phyloP scores from a whole-genome alignment of 768 basidiomycete genomes.

The Hygrocybe coccinea region DNA sequence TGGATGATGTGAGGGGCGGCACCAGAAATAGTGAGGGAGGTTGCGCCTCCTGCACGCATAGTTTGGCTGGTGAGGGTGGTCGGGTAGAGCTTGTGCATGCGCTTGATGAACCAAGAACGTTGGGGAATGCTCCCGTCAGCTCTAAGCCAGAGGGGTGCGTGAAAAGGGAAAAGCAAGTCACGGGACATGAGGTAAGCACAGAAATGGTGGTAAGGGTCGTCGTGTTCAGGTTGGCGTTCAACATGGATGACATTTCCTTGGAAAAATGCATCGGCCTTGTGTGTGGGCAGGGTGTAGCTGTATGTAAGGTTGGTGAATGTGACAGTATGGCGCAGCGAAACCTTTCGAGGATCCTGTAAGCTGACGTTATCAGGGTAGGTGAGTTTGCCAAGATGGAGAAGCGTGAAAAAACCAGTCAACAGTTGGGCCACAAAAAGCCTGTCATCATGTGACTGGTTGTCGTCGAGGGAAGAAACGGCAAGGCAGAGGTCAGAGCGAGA shows the following conservation, averaged over 20 bases:
- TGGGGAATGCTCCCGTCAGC: slow-evolving; percentile 29
- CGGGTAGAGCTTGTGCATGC: slow-evolving; percentile 23
- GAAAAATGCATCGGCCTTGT: slow-evolving; percentile 35
- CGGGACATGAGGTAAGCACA: slow-evolving; percentile 23
- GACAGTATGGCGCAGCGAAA: background rate
- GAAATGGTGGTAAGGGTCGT: slow-evolving; percentile 17
- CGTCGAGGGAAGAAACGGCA: background rate
- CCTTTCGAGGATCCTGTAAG: background rate
- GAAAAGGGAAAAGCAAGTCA: slow-evolving; percentile 22
- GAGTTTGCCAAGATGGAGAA: slow-evolving; percentile 2
- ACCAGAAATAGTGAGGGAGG: slow-evolving; percentile 27
- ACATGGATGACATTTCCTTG: slow-evolving; percentile 23
- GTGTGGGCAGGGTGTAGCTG: slow-evolving; percentile 9
- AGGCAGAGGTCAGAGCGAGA: slow-evolving; percentile 5
- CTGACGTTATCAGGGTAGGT: background rate
- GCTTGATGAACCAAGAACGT: slow-evolving; percentile 30
- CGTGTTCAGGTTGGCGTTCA: background rate
- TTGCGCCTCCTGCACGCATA: slow-evolving; percentile 37
- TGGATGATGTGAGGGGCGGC: slow-evolving; percentile 30
- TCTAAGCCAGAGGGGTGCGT: slow-evolving; percentile 32
- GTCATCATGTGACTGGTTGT: slow-evolving; percentile 16
- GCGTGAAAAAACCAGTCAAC: slow-evolving; percentile 12
- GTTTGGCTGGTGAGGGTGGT: slow-evolving; percentile 32
- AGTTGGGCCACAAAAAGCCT: slow-evolving; percentile 16
- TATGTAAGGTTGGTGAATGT: background rate